Conservation (phyloP, 495 filamentous ascomycete genomes). For the Hypoxylon fuscum region DNA sequence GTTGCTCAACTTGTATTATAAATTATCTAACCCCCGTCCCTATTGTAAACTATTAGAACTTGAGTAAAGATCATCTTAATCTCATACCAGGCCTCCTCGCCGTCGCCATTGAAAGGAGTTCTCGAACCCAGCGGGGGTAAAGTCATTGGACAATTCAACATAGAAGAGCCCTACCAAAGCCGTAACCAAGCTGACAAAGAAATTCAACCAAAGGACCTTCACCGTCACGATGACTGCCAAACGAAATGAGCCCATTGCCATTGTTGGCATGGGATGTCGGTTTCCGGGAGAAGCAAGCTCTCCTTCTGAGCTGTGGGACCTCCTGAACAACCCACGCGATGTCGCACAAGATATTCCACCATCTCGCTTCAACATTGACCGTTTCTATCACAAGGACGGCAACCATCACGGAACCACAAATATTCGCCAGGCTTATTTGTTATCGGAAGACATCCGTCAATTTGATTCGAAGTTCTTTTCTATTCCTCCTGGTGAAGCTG, state of each 20-base stretch:
- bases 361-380: slow-evolving; percentile 70
- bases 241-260: slow-evolving; percentile 53
- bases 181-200: not conserved
- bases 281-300: slow-evolving; percentile 61
- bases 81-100: not conserved
- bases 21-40: not conserved
- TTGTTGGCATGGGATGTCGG: slow-evolving; percentile 65
- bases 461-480: slow-evolving; percentile 56
- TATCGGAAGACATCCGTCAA: slow-evolving; percentile 47
- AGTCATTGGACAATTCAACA: not conserved
- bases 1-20: not conserved
- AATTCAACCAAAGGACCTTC: not conserved
- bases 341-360: slow-evolving; percentile 62
- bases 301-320: slow-evolving; percentile 63
- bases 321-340: slow-evolving; percentile 55
- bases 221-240: not conserved
- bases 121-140: not conserved
- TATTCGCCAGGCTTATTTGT: slow-evolving; percentile 48
- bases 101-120: not conserved
- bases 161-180: not conserved
- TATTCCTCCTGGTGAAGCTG: slow-evolving; percentile 42
- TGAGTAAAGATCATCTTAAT: not conserved
- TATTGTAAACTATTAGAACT: not conserved
- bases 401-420: slow-evolving; percentile 25
- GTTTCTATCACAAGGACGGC: slow-evolving; percentile 67